Conservation (phyloP, 306 rosid species). For the Trifolium dubium region DNA sequence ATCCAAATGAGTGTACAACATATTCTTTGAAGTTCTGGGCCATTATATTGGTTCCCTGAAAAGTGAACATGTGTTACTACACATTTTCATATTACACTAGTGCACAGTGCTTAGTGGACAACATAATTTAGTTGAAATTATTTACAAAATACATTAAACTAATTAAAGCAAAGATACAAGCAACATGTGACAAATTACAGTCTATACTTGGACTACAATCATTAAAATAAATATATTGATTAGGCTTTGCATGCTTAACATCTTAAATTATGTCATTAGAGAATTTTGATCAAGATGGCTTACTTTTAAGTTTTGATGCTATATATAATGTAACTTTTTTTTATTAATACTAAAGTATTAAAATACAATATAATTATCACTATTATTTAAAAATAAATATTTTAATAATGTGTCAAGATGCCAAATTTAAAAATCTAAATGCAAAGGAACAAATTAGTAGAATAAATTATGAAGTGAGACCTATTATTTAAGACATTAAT, state of each 20-base stretch:
- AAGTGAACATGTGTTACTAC: conserved; percentile 17
- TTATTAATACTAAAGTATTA: background rate
- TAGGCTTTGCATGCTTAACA: conserved; percentile 37
- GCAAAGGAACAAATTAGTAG: conserved; percentile 31
- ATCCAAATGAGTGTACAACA: conserved; percentile 12
- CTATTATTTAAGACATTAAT: conserved; percentile 1
- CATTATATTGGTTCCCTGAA: conserved; percentile 4
- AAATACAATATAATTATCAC: background rate
- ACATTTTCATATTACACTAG: background rate
- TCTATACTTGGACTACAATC: conserved; percentile 25
- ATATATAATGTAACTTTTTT: conserved; percentile 10
- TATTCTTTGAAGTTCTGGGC: conserved; percentile 5
- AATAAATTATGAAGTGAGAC: conserved; percentile 40
- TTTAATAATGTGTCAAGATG: background rate
- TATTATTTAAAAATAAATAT: background rate
- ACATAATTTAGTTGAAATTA: conserved; percentile 16
- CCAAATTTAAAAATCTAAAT: background rate
- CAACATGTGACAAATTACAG: conserved; percentile 29
- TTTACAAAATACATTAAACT: conserved; percentile 3
- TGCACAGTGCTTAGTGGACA: conserved; percentile 28
- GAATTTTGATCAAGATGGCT: background rate
- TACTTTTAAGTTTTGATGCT: background rate
- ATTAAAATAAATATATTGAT: conserved; percentile 39
- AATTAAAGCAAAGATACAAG: background rate
- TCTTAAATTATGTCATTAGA: conserved; percentile 14